Evolutionary conservation across 108 stramenopile species (phyloP), one percentile per base, ranked within the genome.

Genomic region (Aurantiochytrium sp.): DNA sequence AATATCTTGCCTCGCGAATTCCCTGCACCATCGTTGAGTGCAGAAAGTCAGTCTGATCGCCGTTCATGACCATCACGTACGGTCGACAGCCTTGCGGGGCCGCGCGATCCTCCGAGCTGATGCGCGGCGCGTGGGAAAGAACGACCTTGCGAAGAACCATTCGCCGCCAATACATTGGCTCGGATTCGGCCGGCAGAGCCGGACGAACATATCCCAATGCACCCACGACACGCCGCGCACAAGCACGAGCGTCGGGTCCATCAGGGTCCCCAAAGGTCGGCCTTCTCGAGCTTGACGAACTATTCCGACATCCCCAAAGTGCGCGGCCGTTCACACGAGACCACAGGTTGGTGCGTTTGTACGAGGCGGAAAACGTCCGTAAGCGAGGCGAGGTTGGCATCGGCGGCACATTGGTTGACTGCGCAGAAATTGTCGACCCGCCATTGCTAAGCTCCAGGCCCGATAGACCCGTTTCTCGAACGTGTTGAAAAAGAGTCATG

Each of bases 11-110:
- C 51, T 47, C 49, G 49, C 51, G 45, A 53, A 83, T 83, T 12
- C 76, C 76, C 19, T 53, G 76, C 1, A 83, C 76, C 76, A 83
- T 83, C 18, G 76, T 83, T 12, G 76, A 83, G 28, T 83, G 51
- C 6, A 83, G 51, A 53, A 83, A 83, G 51, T 83, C 76, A 18
- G 19, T 83, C 76, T 83, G 76, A 23, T 83, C 51, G 8, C 76
- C 76, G 4, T 83, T 83, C 76, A 83, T 83, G n/a, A 83, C 23
- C 76, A 83, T 83, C 4, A 83, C 28, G 51, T 83, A 83, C 19
- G 76, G 76, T 12, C 76, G 76, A 53, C 76, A 83, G 45, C 76
- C 76, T 2, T 6, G 45, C 10, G 12, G 49, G 45, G 10, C 35
- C 2, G 21, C 51, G n/a, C 45, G 51, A 69, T 8, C 10, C 42